A percentile compares a stretch with the other conserved stretches of the same genome.
Conservation (phyloP, 2,329 filamentous ascomycete species). For the Colletotrichum sp. region DNA sequence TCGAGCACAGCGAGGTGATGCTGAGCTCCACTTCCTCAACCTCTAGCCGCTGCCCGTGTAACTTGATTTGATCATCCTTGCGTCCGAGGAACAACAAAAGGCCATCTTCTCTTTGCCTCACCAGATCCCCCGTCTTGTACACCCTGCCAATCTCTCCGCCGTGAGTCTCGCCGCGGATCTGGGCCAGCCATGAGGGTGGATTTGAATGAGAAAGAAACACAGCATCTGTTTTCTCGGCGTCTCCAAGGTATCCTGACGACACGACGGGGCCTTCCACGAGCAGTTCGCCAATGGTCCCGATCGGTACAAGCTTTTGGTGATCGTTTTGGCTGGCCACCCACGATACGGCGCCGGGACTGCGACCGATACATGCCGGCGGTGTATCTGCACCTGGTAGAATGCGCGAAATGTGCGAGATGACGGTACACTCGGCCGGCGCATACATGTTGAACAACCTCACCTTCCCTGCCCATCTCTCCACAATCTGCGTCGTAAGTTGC, state of each 20-base stretch:
- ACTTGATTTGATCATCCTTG: constrained; percentile 24
- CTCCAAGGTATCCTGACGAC: not conserved
- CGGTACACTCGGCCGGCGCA: constrained; percentile 29
- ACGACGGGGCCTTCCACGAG: not conserved
- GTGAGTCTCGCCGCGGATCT: not conserved
- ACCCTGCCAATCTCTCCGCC: not conserved
- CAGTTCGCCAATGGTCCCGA: not conserved
- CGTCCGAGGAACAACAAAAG: constrained; percentile 4
- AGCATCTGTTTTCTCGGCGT: not conserved
- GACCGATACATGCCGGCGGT: not conserved
- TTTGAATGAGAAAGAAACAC: not conserved
- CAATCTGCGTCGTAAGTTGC: constrained; percentile 22
- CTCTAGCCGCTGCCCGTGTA: not conserved
- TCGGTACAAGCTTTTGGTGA: not conserved
- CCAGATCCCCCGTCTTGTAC: constrained; percentile 11
- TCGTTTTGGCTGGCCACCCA: constrained; percentile 29
- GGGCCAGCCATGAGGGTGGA: not conserved
- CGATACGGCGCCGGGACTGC: not conserved
- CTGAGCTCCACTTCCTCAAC: not conserved
- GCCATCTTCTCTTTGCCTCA: not conserved
- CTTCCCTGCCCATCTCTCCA: constrained; percentile 24
- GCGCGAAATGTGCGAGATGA: not conserved
- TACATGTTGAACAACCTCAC: constrained; percentile 26
- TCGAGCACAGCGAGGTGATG: not conserved
- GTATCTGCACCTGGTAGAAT: not conserved